Base-by-base conservation (phyloP, 1,139 yeast species). In the Geotrichum australiense region DNA sequence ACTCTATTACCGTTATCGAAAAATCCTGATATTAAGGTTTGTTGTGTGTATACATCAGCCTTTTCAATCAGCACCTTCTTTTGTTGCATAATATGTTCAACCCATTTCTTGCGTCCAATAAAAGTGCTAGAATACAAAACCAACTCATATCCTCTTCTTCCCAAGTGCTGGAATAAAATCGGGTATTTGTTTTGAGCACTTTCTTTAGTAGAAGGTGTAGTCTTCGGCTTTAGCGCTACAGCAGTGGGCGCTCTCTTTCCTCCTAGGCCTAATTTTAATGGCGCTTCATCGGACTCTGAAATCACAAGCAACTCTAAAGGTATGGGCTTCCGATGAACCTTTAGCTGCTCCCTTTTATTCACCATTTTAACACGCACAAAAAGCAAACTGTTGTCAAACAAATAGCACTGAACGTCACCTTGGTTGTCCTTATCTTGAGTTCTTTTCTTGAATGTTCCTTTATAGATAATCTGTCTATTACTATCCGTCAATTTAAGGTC, bases 261-360 rank as follows among this genome's bases (percentile, higher is more conserved):
- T 25, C 65, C 56, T 14, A 74, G 57, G 7, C 73, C 65, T 6
- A 31, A 20, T 35, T 76, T 70, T 52, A 77, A 70, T 7, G 91
- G 89, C 49, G 80, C 74, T 48, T 85, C 95, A 56, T 81, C 89
- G 1, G 83, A 79, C 46, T 87, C 75, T 33, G 87, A 77, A 14
- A 80, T 76, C 55, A 79, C 82, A 47, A 93, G 66, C 45, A 91
- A 68, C 29, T 94, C 96, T 43, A 91, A 68, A 35, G 94, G 96
- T 38, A 93, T 84, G 5, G 98, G 98, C 59, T 55, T 76, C 55
- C 93, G 93, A 62, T 81, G 85, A 12, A 91, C 96, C 57, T 87
- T 84, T 55, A 83, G 82, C 49, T 83, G 94, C 54, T 91, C 97
- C 53, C 95, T 74, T 60, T 91, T 89, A 59, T 86, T 87, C 47